phyloP scores from a whole-genome alignment of 352 stramenopile species.

The Pythium guiyangense region DNA sequence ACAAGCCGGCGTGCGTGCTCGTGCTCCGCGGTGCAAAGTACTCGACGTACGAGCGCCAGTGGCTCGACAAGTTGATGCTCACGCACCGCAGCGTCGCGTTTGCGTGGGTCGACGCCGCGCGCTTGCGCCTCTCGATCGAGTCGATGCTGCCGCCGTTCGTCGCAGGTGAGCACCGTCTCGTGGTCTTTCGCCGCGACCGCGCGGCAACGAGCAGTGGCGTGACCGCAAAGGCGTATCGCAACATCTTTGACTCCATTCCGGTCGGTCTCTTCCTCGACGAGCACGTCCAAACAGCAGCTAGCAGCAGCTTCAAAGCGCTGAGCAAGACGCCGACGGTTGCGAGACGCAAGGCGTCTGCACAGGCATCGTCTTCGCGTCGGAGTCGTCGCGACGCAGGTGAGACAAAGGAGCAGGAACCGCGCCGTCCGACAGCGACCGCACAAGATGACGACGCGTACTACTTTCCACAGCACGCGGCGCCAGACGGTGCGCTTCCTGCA shows the following conservation, averaged over 20 bases:
- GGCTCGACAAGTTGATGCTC: constrained; percentile 56
- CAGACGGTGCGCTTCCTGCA: no score
- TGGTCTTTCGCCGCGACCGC: constrained; percentile 60
- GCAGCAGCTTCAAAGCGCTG: constrained; percentile 39
- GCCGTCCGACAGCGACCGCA: no score
- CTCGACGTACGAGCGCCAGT: constrained; percentile 61
- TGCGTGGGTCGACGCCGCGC: constrained; percentile 62
- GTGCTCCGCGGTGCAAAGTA: constrained; percentile 57
- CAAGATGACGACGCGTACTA: no score
- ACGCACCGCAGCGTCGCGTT: constrained; percentile 61
- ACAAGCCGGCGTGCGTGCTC: constrained; percentile 56
- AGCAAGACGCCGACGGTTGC: constrained; percentile 45
- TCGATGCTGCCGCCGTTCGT: constrained; percentile 38
- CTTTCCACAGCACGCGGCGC: no score
- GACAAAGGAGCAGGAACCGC: no score
- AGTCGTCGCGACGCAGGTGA: no score
- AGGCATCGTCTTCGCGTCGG: no score
- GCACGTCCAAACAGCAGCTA: constrained; percentile 6
- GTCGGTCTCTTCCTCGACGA: constrained; percentile 58
- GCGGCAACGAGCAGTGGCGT: constrained; percentile 26
- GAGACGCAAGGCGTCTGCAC: constrained; percentile 24
- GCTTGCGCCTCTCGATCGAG: constrained; percentile 68
- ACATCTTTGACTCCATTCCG: constrained; percentile 52
- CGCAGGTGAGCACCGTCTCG: constrained; percentile 46
- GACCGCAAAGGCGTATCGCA: constrained; percentile 51